Evolutionary conservation across 2,329 filamentous ascomycete genomes (phyloP), one percentile per base, ranked within the genome.

Genomic region (Fusarium sp.): DNA sequence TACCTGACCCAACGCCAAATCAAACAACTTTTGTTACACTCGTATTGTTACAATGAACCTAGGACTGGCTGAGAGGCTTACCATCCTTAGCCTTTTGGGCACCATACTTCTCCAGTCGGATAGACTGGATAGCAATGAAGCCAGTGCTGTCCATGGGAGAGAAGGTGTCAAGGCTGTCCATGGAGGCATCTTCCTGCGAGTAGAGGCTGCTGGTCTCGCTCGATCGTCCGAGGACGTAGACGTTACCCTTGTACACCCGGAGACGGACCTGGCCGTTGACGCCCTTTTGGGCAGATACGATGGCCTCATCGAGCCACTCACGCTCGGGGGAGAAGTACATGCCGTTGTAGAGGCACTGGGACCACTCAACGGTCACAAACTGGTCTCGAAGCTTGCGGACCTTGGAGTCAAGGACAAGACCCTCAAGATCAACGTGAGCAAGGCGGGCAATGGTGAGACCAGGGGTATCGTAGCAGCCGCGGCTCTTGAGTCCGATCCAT

Each of bases 91-190:
- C 76, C 73, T 79, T 80, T 44, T 65, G 58, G 24, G 26, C 62
- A 19, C 78, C 78, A 43, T 79, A 79, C 73, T 81, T 90, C 80
- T 89, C 83, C 52, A 91, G 24, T 40, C 67, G 67, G 36, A 69
- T 70, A 26, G 66, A 57, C 26, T 67, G 66, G 22, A 69, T 69
- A 81, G 47, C 85, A 76, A 95, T 89, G 76, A 91, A 90, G 26
- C 85, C 85, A 21, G 76, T 86, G 72, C 89, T 88, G 77, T 94
- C 92, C 90, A 93, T 92, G 69, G 83, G 87, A 68, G 85, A 86
- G 83, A 92, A 90, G 73, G 84, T 84, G 80, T 69, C 87, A 77
- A 90, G 84, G 75, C 82, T 83, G 70, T 77, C 85, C 66, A 88
- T 88, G 51, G 78, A 82, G 2, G 82, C 80, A 62, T 87, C 80